Conservation (phyloP, 2,329 filamentous ascomycete species). For the Colletotrichum melonis region DNA sequence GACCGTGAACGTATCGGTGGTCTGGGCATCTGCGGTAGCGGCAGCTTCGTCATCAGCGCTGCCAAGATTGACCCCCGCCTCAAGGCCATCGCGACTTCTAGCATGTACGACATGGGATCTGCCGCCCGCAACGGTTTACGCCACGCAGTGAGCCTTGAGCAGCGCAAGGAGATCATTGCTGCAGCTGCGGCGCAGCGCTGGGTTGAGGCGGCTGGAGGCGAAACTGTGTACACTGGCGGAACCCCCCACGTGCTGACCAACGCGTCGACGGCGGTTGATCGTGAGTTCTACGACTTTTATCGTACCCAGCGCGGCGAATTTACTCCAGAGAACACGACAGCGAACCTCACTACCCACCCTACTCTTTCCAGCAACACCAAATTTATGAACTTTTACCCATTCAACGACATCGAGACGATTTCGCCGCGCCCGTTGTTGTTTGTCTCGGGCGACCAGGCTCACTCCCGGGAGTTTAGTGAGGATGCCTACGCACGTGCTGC, state of each 20-base stretch:
- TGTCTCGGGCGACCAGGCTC: conserved; percentile 41
- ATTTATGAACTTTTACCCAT: conserved; percentile 46
- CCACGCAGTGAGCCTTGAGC: background rate
- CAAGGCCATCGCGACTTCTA: conserved; percentile 37
- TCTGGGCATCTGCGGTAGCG: conserved; percentile 46
- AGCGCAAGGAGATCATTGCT: conserved; percentile 19
- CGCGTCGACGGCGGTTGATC: background rate
- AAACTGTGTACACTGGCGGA: conserved; percentile 6
- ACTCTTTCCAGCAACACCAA: conserved; percentile 45
- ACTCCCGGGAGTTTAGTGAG: conserved; percentile 44
- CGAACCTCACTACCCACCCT: conserved; percentile 44
- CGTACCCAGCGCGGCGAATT: conserved; percentile 27
- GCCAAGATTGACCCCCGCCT: conserved; percentile 46
- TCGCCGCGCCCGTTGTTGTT: conserved; percentile 45
- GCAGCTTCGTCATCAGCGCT: conserved; percentile 46
- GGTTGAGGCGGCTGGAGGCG: conserved; percentile 5
- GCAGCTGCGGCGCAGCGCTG: background rate
- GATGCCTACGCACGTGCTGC: conserved; percentile 40
- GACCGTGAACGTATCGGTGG: conserved; percentile 44
- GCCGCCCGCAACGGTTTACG: conserved; percentile 7
- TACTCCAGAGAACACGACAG: conserved; percentile 7
- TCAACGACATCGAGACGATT: conserved; percentile 44
- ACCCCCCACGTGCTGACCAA: background rate
- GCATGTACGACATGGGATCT: conserved; percentile 32
- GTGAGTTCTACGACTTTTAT: conserved; percentile 29